Evolutionary conservation across 129 eudicot species (phyloP).

Genomic region (Arctium minus): DNA sequence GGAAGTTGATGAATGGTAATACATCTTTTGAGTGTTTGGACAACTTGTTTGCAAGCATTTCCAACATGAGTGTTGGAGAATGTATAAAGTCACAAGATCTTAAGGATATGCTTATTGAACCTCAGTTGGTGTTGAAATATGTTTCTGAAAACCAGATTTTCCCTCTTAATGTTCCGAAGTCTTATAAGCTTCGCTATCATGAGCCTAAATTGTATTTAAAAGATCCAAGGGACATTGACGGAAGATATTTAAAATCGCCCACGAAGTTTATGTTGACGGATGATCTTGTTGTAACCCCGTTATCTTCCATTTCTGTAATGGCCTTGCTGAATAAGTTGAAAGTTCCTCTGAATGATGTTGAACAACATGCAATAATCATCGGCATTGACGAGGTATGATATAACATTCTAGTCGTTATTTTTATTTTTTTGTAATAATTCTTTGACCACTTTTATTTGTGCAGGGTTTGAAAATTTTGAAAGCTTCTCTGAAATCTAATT

Average conservation of each 20-base stretch:
- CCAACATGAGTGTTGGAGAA: background rate
- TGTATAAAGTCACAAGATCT: background rate
- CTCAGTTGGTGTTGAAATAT: background rate
- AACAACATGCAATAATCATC: background rate
- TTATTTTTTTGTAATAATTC: background rate
- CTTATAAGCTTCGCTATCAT: too few relatives aligned
- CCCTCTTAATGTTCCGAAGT: too few relatives aligned
- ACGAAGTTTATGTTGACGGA: background rate
- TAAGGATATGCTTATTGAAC: background rate
- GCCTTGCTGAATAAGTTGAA: background rate
- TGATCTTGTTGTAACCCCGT: background rate
- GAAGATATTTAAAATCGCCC: background rate
- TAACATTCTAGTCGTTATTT: background rate
- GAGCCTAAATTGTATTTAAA: too few relatives aligned
- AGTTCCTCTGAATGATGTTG: background rate
- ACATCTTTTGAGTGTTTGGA: background rate
- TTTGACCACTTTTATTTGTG: background rate
- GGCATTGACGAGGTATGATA: background rate
- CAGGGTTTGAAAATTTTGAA: constrained; percentile 4
- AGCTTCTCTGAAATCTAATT: background rate
- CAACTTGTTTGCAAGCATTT: background rate
- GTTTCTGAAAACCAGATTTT: background rate
- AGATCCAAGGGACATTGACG: background rate
- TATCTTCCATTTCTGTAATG: background rate
- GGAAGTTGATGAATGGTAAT: background rate